Evolutionary conservation across 441 rosid species (phyloP), one percentile per base, ranked within the genome.

Genomic region (Pelargonium citronellum): DNA sequence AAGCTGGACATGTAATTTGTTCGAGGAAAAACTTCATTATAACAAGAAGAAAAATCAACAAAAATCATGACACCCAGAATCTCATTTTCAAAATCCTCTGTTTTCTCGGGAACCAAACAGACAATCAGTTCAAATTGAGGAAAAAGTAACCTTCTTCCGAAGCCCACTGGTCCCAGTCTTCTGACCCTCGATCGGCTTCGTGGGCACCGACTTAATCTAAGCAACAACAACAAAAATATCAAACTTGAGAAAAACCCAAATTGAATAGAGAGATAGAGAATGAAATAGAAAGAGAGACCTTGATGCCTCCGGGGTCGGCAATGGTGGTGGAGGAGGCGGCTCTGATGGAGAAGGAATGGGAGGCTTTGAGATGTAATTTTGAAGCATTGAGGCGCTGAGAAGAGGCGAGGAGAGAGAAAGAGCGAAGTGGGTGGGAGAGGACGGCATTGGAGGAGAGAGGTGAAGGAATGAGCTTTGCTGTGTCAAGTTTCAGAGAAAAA

Each of bases 131-230:
- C 39, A 34, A 30, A 5, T 34, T 34, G 7, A 34, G 39, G 62
- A 55, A 15, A 71, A 4, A 49, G 7, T n/a, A 17, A 89, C 96
- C 96, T 91, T 94, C 83, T 94, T 94, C 34, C 99, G 82, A 22
- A 91, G 96, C 3, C 97, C 96, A 69, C 96, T 95, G 4, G 97
- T 95, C 68, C 99, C 97, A 11, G 97, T 95, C 84, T 89, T 95
- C 75, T 89, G 97, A 19, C 96, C 99, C 49, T 91, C 89, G 39
- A 95, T 87, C 7, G 96, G 96, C 87, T 87, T 87, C 64, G 96
- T 91, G 1, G 96, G 84, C 73, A 95, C 79, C 41, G 92, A 91
- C 72, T 78, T 83, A 71, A 91, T 75, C 95, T 91, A 75, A 67
- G 67, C 66, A 65, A 71, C 68, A 65, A 71, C 68, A 49, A 68